Evolutionary conservation across 169 alveolate genomes (phyloP).

Genomic region (Miamiensis avidus): DNA sequence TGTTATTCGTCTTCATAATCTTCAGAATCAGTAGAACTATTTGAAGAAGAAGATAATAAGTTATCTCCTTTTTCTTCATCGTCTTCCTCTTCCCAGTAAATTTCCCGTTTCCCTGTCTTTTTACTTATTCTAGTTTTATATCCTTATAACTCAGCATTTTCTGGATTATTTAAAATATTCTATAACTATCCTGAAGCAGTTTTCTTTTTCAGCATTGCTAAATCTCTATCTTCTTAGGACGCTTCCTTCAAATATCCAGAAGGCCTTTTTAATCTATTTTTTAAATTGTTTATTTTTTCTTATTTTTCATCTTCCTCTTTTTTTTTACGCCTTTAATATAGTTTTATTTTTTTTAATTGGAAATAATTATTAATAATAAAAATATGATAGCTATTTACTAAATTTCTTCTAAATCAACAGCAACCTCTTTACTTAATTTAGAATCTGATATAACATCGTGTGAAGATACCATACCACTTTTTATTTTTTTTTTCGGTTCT

Average conservation of each 20-base stretch:
- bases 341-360: slow-evolving; percentile 19
- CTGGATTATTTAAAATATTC: background rate
- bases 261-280: slow-evolving; percentile 32
- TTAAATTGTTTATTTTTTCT: slow-evolving; percentile 39
- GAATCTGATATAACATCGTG: slow-evolving; percentile 49
- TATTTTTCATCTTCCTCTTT: slow-evolving; percentile 22
- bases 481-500: slow-evolving; percentile 31
- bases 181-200: too few species aligned
- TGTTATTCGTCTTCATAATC: slow-evolving; percentile 43
- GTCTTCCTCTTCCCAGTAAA: slow-evolving; percentile 9
- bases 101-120: slow-evolving; percentile 19
- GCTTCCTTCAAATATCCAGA: slow-evolving; percentile 25
- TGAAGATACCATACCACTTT: slow-evolving; percentile 33
- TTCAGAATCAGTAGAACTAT: slow-evolving; percentile 30
- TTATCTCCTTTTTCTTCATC: slow-evolving; percentile 19
- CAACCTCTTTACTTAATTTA: slow-evolving; percentile 47
- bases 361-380: slow-evolving; percentile 26
- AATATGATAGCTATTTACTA: slow-evolving; percentile 34
- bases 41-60: too few species aligned
- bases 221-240: slow-evolving; percentile 44
- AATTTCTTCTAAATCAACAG: slow-evolving; percentile 44
- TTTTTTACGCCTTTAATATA: slow-evolving; percentile 2
- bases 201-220: slow-evolving; percentile 42
- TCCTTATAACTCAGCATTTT: slow-evolving; percentile 9
- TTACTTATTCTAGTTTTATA: slow-evolving; percentile 21